These are phyloP conservation scores for Colletotrichum horii DNA, from an alignment of 2,329 filamentous ascomycete genomes.

Conservation along the genomic window DNA sequence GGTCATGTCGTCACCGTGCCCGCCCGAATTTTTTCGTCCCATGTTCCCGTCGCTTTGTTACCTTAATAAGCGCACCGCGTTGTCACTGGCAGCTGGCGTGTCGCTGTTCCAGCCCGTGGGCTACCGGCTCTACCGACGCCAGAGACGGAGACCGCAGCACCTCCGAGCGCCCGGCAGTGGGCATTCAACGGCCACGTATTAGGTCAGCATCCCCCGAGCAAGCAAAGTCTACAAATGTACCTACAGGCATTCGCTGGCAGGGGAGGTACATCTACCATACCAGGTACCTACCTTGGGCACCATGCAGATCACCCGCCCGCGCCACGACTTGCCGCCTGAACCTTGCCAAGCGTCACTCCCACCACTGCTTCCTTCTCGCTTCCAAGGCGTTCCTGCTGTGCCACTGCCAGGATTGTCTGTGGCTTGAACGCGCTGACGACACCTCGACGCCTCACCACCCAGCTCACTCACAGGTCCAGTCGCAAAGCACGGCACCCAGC, in stretches of 20 bases:
- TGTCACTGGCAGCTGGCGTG: background rate
- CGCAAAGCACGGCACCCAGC: background rate
- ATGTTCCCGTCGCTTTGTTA: background rate
- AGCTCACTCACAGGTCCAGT: constrained; percentile 7
- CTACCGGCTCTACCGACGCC: background rate
- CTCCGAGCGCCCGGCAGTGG: background rate
- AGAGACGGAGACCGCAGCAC: background rate
- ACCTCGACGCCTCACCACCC: constrained; percentile 8
- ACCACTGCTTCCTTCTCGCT: background rate
- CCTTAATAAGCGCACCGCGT: background rate
- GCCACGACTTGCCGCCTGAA: background rate
- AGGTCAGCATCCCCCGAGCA: background rate
- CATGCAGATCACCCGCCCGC: constrained; percentile 10
- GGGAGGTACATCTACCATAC: background rate
- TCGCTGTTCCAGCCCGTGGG: background rate
- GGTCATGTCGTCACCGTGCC: background rate
- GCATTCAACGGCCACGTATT: background rate
- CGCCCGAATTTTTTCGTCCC: background rate
- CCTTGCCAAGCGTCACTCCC: background rate
- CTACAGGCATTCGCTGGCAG: background rate
- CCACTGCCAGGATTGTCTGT: background rate
- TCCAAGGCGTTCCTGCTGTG: background rate
- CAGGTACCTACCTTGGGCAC: too few species aligned
- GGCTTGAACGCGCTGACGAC: constrained; percentile 12
- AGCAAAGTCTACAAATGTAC: background rate